Evolutionary conservation across 257 asterid genomes (phyloP).

Genomic region (Pogostemon cablin): DNA sequence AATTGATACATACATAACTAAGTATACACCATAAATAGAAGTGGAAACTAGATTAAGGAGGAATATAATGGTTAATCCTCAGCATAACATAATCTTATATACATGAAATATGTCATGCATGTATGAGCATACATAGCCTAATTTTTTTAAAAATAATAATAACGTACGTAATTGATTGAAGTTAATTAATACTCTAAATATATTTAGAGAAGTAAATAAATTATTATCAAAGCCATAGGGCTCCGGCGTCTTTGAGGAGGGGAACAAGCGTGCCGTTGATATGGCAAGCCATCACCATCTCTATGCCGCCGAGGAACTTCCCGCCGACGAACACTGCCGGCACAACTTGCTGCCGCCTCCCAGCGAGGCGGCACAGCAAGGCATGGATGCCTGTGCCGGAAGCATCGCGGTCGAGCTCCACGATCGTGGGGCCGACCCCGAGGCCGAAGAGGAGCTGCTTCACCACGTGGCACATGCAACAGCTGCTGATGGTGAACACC

Average conservation of each 20-base stretch:
- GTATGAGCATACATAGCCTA: background rate
- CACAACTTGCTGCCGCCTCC: constrained; percentile 47
- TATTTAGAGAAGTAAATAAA: background rate
- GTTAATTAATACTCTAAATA: no score
- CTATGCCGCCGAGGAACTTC: constrained; percentile 77
- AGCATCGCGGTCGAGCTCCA: constrained; percentile 74
- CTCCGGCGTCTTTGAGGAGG: constrained; percentile 82
- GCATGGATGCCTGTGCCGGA: constrained; percentile 59
- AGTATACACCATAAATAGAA: no score
- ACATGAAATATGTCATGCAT: constrained; percentile 21
- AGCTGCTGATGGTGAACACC: constrained; percentile 76
- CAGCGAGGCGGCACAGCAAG: constrained; percentile 50
- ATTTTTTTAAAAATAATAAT: background rate
- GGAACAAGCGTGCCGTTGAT: constrained; percentile 84
- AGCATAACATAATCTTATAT: constrained; percentile 17
- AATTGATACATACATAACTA: no score
- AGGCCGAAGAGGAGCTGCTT: constrained; percentile 80
- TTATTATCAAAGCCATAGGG: constrained; percentile 71
- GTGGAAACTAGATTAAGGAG: no score
- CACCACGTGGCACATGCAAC: constrained; percentile 96
- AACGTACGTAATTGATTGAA: background rate
- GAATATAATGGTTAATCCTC: no score
- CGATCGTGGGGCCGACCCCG: constrained; percentile 79
- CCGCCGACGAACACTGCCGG: constrained; percentile 91
- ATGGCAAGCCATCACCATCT: constrained; percentile 79